phyloP scores from a whole-genome alignment of 2,329 filamentous ascomycete species.

The Pseudogymnoascus sp. region DNA sequence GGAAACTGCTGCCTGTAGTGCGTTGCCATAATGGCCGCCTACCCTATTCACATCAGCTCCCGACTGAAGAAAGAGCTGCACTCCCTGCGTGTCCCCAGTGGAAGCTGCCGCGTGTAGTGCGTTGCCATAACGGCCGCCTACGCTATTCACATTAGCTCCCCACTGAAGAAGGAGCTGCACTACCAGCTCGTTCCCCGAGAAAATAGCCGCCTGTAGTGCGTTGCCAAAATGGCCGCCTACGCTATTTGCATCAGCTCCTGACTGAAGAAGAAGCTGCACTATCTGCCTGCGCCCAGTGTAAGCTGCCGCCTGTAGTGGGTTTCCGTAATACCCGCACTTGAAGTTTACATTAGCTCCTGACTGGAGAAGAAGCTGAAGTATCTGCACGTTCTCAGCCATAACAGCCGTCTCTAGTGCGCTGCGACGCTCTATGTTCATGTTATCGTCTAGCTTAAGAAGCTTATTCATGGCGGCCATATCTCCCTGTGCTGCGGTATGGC shows the following conservation, averaged over 20 bases:
- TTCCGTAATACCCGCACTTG: not conserved
- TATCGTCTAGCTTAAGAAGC: constrained; percentile 25
- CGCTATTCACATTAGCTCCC: constrained; percentile 14
- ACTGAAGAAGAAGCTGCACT: constrained; percentile 10
- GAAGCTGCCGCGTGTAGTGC: not conserved
- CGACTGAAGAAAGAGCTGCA: constrained; percentile 7
- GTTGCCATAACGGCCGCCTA: not conserved
- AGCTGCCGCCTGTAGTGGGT: constrained; percentile 1
- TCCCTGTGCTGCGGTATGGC: constrained; percentile 28
- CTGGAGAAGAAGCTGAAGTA: constrained; percentile 15
- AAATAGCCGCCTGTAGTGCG: constrained; percentile 12
- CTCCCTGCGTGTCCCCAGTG: constrained; percentile 4
- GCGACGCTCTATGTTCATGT: constrained; percentile 13
- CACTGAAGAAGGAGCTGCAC: constrained; percentile 14
- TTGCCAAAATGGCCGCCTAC: not conserved
- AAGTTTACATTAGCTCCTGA: not conserved
- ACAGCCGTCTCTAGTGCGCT: not conserved
- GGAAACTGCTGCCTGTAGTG: not conserved
- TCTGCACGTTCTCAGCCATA: constrained; percentile 9
- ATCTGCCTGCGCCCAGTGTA: not conserved
- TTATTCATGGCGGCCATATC: constrained; percentile 31
- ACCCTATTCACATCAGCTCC: constrained; percentile 20
- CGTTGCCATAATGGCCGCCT: constrained; percentile 8
- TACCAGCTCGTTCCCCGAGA: constrained; percentile 10
- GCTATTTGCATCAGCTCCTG: not conserved